phyloP scores from a whole-genome alignment of 2,329 filamentous ascomycete genomes.

The Xylaria hypoxylon region DNA sequence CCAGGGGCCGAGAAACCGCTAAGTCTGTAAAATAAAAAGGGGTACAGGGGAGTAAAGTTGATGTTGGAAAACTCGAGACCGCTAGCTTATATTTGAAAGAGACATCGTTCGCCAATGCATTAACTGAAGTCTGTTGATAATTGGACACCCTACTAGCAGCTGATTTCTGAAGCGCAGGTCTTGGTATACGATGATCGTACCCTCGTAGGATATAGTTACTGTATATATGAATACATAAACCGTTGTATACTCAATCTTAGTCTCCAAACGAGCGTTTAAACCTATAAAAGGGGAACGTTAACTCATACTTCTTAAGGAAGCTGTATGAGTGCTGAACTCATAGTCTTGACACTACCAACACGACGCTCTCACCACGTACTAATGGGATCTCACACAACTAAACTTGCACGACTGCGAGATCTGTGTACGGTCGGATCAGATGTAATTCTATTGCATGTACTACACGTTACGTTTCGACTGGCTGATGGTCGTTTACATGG shows the following conservation, averaged over 20 bases:
- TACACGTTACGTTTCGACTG: no score
- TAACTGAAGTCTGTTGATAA: background rate
- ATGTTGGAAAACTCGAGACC: background rate
- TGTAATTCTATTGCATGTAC: no score
- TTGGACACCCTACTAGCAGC: background rate
- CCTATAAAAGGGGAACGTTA: no score
- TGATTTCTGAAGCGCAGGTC: background rate
- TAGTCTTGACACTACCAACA: no score
- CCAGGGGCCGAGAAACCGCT: conserved; percentile 55
- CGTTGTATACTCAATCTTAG: background rate
- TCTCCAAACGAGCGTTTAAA: background rate
- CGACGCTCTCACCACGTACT: no score
- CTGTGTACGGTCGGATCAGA: no score
- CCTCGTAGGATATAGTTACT: background rate
- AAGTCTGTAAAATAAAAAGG: conserved; percentile 10
- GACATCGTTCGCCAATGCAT: background rate
- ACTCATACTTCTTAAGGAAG: no score
- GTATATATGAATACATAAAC: conserved; percentile 5
- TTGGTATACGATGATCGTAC: background rate
- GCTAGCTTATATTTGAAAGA: background rate
- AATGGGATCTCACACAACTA: no score
- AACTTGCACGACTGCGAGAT: no score
- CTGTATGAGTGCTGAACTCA: no score
- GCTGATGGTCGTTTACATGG: no score
- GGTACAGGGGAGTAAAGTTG: no score